A percentile compares a stretch with the other conserved stretches of the same genome.
Evolutionary conservation across 2,329 filamentous ascomycete genomes (phyloP).

Genomic region (Diaporthe sp.): DNA sequence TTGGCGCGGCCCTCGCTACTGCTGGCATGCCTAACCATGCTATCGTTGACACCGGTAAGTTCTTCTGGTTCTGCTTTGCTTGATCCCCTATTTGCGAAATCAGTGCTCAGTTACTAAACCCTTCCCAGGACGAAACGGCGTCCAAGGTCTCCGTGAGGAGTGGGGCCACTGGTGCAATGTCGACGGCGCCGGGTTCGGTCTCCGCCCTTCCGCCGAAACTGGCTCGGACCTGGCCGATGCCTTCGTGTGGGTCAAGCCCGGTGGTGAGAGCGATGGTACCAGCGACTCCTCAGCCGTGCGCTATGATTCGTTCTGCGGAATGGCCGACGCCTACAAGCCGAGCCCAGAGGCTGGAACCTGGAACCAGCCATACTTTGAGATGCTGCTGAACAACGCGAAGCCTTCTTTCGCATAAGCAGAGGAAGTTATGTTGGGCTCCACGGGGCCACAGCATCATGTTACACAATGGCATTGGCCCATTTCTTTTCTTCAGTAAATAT

Average conservation of each 20-base stretch:
- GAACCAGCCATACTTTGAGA: conserved; percentile 62
- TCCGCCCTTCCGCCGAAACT: conserved; percentile 69
- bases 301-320: conserved; percentile 57
- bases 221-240: conserved; percentile 70
- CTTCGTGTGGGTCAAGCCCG: conserved; percentile 78
- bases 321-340: conserved; percentile 55
- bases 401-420: conserved; percentile 45
- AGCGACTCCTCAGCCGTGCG: conserved; percentile 52
- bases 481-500: conserved; percentile 16
- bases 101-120: not conserved
- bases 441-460: not conserved
- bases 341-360: conserved; percentile 58
- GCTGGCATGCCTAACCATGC: conserved; percentile 59
- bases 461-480: not conserved
- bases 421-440: conserved; percentile 31
- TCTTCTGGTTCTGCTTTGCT: too few relatives aligned
- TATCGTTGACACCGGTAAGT: conserved; percentile 57
- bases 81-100: not conserved
- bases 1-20: conserved; percentile 48
- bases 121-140: conserved; percentile 53
- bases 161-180: conserved; percentile 67
- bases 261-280: conserved; percentile 65
- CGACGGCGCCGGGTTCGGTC: conserved; percentile 71
- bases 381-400: conserved; percentile 58
- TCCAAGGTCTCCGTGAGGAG: conserved; percentile 57